phyloP scores from a whole-genome alignment of 192 early-diverging fungal genomes.

The Coemansia sp. region DNA sequence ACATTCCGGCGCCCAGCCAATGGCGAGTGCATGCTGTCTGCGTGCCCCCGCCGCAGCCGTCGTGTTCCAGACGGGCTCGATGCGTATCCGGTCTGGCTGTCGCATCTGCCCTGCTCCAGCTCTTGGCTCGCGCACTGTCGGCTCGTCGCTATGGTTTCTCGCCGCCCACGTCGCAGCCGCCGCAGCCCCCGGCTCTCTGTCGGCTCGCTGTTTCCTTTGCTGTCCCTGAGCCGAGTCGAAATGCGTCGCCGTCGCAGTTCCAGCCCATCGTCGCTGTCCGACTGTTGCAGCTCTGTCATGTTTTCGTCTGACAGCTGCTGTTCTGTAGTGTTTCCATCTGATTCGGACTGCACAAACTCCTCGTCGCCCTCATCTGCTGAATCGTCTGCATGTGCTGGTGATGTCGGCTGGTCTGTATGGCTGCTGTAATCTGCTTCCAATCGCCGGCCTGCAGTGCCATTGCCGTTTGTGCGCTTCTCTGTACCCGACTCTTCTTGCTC shows the following conservation, averaged over 20 bases:
- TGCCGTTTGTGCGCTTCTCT: background rate
- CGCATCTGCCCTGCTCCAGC: background rate
- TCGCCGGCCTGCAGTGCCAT: background rate
- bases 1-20: background rate
- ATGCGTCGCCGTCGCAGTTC: background rate
- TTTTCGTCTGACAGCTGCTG: background rate
- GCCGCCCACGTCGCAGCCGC: background rate
- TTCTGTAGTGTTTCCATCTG: background rate
- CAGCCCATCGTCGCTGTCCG: background rate
- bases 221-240: background rate
- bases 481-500: background rate
- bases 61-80: slow-evolving; percentile 37
- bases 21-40: slow-evolving; percentile 16
- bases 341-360: slow-evolving; percentile 23
- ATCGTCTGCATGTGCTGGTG: background rate
- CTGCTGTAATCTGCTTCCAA: background rate
- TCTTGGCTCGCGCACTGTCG: no score
- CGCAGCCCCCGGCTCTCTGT: background rate
- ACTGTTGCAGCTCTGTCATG: background rate
- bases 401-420: background rate
- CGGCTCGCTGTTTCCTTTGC: background rate
- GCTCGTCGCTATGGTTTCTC: background rate
- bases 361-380: slow-evolving; percentile 22
- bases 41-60: slow-evolving; percentile 27
- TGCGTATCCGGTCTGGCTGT: slow-evolving; percentile 20